Base-by-base conservation (phyloP, 768 basidiomycete genomes). In the Kwoniella newhampshirensis region DNA sequence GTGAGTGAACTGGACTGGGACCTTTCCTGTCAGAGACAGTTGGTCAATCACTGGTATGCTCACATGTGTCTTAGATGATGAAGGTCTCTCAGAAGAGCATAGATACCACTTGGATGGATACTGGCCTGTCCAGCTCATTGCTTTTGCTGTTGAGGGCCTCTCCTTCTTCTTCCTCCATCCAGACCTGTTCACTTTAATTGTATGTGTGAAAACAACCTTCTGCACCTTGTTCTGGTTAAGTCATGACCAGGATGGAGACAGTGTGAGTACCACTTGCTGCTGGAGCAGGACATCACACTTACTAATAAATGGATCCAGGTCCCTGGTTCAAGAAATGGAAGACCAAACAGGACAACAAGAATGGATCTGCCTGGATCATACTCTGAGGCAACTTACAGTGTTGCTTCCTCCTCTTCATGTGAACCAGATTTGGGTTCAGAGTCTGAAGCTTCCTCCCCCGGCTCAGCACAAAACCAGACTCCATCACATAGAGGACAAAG, bases 171-270 rank as follows among this genome's bases (percentile, higher is more conserved):
- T 66, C 9, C n/a, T 67, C 21, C 63, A 65, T 51, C 63, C 63
- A 17, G 66, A 67, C 13, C 36, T 71, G 26, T 67, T 71, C 54
- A 67, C 69, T 0, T 46, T 71, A 1, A 42, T 67, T 1, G 63
- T 63, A 23, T 67, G 66, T 46, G 21, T 71, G 47, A 67, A 71
- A 47, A 67, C 69, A 18, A 51, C 66, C 3, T 20, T 53, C 1
- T 57, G 67, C 58, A 53, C 54, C n/a, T 15, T 42, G 4, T 3
- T 67, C 8, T 70, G 68, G 68, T 48, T 67, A 17, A 65, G 58
- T 1, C 39, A 63, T 13, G 60, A 55, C 21, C 41, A 26, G 27
- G 52, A 64, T 39, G 68, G 68, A 17, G 41, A 17, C 17, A 67
- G 59, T 46, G 68, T 70, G 26, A 61, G 68, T 59, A 2, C 2